Evolutionary conservation across 495 filamentous ascomycete genomes (phyloP), one percentile per base, ranked within the genome.

Genomic region (Xylaria curta): DNA sequence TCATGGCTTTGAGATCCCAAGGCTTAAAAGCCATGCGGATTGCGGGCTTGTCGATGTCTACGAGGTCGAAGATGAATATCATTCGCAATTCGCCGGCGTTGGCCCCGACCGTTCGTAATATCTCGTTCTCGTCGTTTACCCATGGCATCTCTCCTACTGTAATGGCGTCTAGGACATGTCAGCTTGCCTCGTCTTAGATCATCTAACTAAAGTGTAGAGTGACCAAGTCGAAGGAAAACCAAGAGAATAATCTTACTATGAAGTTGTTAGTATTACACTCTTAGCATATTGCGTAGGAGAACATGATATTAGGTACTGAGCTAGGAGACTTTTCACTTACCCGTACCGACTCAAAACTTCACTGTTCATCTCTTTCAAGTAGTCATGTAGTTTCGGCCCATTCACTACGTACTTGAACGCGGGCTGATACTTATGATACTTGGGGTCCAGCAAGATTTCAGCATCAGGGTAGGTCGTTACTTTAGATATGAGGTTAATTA

Each of bases 401-500:
- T 90, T 89, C 21, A 84, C 83, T 61, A 87, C 89, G 68, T 82
- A 85, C 49, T 82, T 83, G 44, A 81, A 77, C 4, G 81, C 89
- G 61, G 82, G 84, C 70, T 91, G 90, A 76, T 84, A 88, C 4
- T 76, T 74, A 12, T 81, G 82, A 3, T 80, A n/a, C 24, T 24
- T 46, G 13, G 42, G 46, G 0, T 82, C 81, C 6, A 83, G 81
- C 36, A 89, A 74, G n/a, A 69, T 59, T 0, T 87, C 84, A 3
- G 84, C 89, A 70, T 92, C 88, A 1, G 87, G 88, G 72, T 90
- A 89, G 0, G 72, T 72, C 36, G 84, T 85, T 0, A 83, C 82
- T 70, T 92, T 92, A 76, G 85, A 89, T 67, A 90, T 89, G 64
- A 89, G 84, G 73, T 91, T 91, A 78, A 91, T 89, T 13, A 89